Evolutionary conservation across 2,329 filamentous ascomycete species (phyloP), one percentile per base, ranked within the genome.

Genomic region (Diaporthe longicolla): DNA sequence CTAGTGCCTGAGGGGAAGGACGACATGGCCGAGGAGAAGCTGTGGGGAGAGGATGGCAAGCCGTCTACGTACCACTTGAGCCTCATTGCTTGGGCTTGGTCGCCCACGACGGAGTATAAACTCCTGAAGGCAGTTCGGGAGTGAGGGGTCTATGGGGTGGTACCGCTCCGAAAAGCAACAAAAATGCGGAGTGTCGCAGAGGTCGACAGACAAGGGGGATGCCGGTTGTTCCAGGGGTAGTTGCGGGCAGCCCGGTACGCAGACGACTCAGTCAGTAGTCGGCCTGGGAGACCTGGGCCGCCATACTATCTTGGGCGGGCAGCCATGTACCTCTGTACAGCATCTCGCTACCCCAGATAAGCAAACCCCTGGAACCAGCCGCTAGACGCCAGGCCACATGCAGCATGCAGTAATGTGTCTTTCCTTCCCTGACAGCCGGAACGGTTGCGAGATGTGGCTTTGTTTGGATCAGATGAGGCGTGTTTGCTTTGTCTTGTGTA

Each of bases 71-170:
- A 63, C 50, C 74, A 75, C 21, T 50, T 75, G 71, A 68, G 66
- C 45, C 74, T 75, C 61, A 57, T 75, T 29, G 72, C 74, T 9
- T 75, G 74, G 74, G 74, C 74, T 10, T 75, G 74, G 74, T 63
- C 74, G 8, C 74, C 74, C 9, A 19, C 61, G 72, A 71, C 71
- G n/a, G 74, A 75, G 61, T 75, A 75, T 58, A 75, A 74, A 50
- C 71, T 75, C 43, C 68, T 74, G 24, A 75, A 75, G 59, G 40
- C 70, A 4, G 29, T 71, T n/a, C 29, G 32, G 17, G 58, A 54
- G 13, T 71, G 70, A 71, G 35, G 70, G 24, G 57, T n/a, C n/a
- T 21, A 3, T 19, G 37, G 43, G 1, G 54, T 58, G 26, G 19
- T 26, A 32, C 52, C 24, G 52, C 54, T 19, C 52, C 45, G 21